phyloP scores from a whole-genome alignment of 805 yeast genomes.

The Spathaspora passalidarum region DNA sequence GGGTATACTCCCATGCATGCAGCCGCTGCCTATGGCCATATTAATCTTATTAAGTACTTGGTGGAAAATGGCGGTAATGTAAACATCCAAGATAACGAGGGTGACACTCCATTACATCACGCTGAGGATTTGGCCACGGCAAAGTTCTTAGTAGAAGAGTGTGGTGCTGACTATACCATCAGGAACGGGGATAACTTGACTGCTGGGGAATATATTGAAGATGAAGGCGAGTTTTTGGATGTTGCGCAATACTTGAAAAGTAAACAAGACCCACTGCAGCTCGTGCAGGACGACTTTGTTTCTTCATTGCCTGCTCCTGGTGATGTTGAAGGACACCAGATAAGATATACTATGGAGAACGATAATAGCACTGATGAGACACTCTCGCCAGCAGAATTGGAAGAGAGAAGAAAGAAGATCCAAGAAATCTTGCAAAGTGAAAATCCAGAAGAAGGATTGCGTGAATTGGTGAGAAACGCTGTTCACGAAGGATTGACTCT shows the following conservation, averaged over 20 bases:
- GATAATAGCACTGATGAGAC: conserved; percentile 30
- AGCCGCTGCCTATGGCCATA: conserved; percentile 90
- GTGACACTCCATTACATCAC: conserved; percentile 94
- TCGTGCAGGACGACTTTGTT: conserved; percentile 30
- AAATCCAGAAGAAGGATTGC: conserved; percentile 75
- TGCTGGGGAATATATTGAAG: conserved; percentile 70
- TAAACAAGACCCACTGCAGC: background rate
- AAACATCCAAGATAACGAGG: conserved; percentile 80
- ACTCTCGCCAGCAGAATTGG: conserved; percentile 20
- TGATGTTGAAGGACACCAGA: conserved; percentile 43
- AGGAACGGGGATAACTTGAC: conserved; percentile 76
- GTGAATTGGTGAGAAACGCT: conserved; percentile 62
- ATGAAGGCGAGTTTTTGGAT: conserved; percentile 82
- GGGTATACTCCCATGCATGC: conserved; percentile 98
- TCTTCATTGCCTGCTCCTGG: conserved; percentile 36
- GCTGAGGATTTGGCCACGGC: conserved; percentile 73
- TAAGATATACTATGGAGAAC: conserved; percentile 54
- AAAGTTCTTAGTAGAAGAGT: conserved; percentile 58
- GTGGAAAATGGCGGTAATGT: conserved; percentile 68
- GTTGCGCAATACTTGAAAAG: conserved; percentile 59
- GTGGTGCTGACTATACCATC: conserved; percentile 61
- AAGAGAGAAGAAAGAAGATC: conserved; percentile 57
- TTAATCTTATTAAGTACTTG: conserved; percentile 59
- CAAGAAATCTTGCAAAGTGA: conserved; percentile 75
- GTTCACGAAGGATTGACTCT: conserved; percentile 54